Evolutionary conservation across 345 rosid genomes (phyloP).

Genomic region (Moringa oleifera): DNA sequence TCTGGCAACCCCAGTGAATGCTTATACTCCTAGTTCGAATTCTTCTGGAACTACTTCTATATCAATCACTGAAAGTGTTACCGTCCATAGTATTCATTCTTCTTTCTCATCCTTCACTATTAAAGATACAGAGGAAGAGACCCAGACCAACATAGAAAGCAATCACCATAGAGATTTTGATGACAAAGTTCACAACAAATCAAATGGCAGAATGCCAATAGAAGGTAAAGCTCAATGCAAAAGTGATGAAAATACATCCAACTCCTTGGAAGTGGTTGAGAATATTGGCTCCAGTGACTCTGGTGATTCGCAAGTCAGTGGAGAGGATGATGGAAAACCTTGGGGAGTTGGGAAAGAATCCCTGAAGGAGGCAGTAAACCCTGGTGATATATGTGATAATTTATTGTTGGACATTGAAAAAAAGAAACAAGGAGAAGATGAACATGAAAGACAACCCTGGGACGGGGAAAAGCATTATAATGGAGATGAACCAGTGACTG

Average conservation of each 20-base stretch:
- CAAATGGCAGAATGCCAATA: conserved; percentile 5
- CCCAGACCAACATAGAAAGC: conserved; percentile 10
- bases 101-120: conserved; percentile 19
- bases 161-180: conserved; percentile 15
- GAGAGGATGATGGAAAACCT: conserved; percentile 17
- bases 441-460: conserved; percentile 9
- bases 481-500: conserved; percentile 22
- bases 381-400: conserved; percentile 15
- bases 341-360: conserved; percentile 12
- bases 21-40: conserved; percentile 22
- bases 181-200: conserved; percentile 21
- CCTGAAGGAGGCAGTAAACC: conserved; percentile 12
- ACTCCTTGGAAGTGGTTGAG: conserved; percentile 7
- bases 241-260: conserved; percentile 8
- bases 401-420: conserved; percentile 20
- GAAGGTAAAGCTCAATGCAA: neutral
- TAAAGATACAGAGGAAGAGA: conserved; percentile 27
- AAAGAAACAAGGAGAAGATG: conserved; percentile 14
- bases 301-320: conserved; percentile 9
- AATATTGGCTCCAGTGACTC: conserved; percentile 7
- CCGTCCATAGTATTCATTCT: conserved; percentile 18
- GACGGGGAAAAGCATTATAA: conserved; percentile 18
- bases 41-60: conserved; percentile 25
- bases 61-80: conserved; percentile 10
- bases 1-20: conserved; percentile 36